Evolutionary conservation across 257 asterid genomes (phyloP).

Genomic region (Linderniella brevidens): DNA sequence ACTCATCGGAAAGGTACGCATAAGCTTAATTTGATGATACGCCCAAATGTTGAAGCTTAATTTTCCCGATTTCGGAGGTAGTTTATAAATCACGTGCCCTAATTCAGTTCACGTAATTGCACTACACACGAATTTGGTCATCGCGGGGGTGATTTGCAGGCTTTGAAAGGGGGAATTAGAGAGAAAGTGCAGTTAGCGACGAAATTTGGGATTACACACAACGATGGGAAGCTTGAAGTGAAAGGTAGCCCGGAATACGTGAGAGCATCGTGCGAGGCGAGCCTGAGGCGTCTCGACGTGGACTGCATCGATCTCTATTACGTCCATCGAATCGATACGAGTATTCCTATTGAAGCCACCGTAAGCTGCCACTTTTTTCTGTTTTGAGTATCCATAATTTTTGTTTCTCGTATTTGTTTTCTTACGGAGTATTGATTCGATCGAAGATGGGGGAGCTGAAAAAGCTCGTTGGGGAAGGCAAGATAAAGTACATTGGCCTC

Average conservation of each 20-base stretch:
- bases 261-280: conserved; percentile 29
- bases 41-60: too few species aligned
- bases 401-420: too few species aligned
- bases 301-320: conserved; percentile 31
- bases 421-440: too few species aligned
- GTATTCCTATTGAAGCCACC: conserved; percentile 34
- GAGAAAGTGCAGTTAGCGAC: conserved; percentile 25
- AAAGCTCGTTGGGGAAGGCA: conserved; percentile 63
- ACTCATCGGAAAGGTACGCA: conserved; percentile 16
- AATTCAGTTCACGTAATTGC: too few species aligned
- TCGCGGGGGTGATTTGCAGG: conserved; percentile 13
- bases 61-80: too few species aligned
- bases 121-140: too few species aligned
- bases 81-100: too few species aligned
- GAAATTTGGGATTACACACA: conserved; percentile 19
- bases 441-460: conserved; percentile 53
- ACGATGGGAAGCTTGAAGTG: conserved; percentile 17
- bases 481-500: conserved; percentile 48
- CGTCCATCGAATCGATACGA: conserved; percentile 25
- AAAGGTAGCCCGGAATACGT: conserved; percentile 25
- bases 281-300: conserved; percentile 28
- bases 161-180: conserved; percentile 18
- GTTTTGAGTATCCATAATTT: too few species aligned
- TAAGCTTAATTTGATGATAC: too few species aligned
- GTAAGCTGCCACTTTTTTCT: conserved; percentile 10